phyloP scores from a whole-genome alignment of 176 grass and related monocot species.

The Rhynchospora tenuis region DNA sequence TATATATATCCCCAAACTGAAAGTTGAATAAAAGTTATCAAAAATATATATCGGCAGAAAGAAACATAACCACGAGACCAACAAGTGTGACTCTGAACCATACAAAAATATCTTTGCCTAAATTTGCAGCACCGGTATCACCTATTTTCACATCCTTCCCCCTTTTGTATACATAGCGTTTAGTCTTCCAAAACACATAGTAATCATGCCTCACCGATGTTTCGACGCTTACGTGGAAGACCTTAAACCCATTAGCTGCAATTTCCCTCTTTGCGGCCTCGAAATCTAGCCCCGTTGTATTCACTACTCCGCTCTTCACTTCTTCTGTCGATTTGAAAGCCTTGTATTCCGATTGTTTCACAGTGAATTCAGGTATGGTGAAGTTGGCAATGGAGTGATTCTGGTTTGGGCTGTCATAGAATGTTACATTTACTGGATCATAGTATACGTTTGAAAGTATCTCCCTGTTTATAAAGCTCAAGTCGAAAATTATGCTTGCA shows the following conservation, averaged over 20 bases:
- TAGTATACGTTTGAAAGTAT: neutral
- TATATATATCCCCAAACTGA: too few species aligned
- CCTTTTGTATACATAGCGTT: neutral
- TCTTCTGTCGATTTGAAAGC: too few species aligned
- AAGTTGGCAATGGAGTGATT: neutral
- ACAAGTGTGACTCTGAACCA: neutral
- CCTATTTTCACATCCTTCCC: neutral
- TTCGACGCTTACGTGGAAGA: neutral
- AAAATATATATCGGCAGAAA: too few species aligned
- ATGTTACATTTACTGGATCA: neutral
- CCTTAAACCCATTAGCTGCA: neutral
- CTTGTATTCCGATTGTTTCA: fast-evolving
- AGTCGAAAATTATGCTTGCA: neutral
- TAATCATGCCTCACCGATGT: neutral
- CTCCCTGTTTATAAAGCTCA: neutral
- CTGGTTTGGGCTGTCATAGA: neutral
- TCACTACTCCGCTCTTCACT: neutral
- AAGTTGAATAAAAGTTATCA: too few species aligned
- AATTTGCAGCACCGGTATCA: neutral
- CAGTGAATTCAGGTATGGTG: neutral
- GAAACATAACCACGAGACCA: too few species aligned
- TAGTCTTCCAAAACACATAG: neutral
- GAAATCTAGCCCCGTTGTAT: neutral
- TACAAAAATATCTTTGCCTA: neutral
- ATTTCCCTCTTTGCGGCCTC: neutral